Evolutionary conservation across 768 basidiomycete species (phyloP), one percentile per base, ranked within the genome.

Genomic region (Termitomyces sp.): DNA sequence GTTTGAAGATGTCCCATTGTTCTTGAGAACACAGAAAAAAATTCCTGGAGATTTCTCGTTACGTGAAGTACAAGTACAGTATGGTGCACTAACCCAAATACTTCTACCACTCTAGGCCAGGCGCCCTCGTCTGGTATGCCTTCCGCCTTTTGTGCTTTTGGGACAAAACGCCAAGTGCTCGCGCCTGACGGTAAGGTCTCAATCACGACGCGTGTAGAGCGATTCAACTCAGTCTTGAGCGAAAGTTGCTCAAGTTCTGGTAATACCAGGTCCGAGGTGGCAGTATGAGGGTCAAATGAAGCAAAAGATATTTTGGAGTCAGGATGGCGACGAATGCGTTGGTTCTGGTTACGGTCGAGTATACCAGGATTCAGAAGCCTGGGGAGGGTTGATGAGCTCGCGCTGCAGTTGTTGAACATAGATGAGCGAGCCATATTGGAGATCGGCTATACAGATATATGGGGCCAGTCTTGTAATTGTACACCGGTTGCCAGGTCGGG

Each of bases 1-100:
- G 78, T 67, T 91, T 92, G 73, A 91, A 87, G 30, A 92, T 85
- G 60, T 93, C 91, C 91, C 91, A 93, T 68, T 91, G 89, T 36
- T 92, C 88, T 67, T 88, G 87, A 20, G 82, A 80, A 66, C 81
- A 81, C 22, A 54, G 30, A 27, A 42, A 54, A n/a, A 44, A 54
- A 32, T 57, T 80, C 68, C 53, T 81, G 70, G 1, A 69, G 67
- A 70, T 81, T 72, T 10, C 86, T 87, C 55, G 20, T 22, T 13
- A 53, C 60, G 26, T 39, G 59, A 55, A 56, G 55, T 42, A 64
- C 24, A 58, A 59, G 63, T 8, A 55, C 46, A 40, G 44, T 49
- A 46, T 16, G 39, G 36, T 53, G 53, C 48, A 33, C 26, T 52
- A 69, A 91, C 91, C 89, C 88, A 64, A 85, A 88, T 50, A 91